Conservation (phyloP, 257 asterid species). For the Forsythia suspensa region DNA sequence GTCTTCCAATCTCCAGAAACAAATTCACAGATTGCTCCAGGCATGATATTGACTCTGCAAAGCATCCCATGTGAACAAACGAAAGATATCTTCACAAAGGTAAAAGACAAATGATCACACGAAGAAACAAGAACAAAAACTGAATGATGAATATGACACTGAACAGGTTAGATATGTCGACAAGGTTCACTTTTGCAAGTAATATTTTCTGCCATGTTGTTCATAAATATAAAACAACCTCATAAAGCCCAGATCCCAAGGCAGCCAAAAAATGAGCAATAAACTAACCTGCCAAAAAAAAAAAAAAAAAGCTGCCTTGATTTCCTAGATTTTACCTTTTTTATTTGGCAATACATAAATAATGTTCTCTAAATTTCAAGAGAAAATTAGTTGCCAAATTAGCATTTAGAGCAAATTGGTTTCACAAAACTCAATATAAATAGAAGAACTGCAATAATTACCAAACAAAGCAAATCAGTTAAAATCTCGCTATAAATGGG, state of each 20-base stretch:
- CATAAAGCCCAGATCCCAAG: conserved; percentile 4
- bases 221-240: conserved; percentile 8
- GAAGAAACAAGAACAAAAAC: conserved; percentile 6
- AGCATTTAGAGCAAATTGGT: background rate
- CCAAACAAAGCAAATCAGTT: background rate
- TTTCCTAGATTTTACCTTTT: conserved; percentile 10
- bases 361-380: background rate
- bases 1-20: conserved; percentile 94
- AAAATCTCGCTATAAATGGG: background rate
- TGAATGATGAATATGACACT: background rate
- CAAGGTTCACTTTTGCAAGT: background rate
- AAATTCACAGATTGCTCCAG: conserved; percentile 77
- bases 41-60: conserved; percentile 82
- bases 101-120: background rate
- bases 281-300: background rate
- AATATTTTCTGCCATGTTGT: background rate
- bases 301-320: background rate
- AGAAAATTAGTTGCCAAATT: background rate
- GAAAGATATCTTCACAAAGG: background rate
- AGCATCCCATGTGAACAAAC: conserved; percentile 22
- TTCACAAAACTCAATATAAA: conserved; percentile 3
- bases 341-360: background rate
- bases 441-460: background rate
- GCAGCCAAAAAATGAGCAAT: background rate
- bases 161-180: background rate